Conservation (phyloP, 169 alveolate species). For the Blepharisma undulans region DNA sequence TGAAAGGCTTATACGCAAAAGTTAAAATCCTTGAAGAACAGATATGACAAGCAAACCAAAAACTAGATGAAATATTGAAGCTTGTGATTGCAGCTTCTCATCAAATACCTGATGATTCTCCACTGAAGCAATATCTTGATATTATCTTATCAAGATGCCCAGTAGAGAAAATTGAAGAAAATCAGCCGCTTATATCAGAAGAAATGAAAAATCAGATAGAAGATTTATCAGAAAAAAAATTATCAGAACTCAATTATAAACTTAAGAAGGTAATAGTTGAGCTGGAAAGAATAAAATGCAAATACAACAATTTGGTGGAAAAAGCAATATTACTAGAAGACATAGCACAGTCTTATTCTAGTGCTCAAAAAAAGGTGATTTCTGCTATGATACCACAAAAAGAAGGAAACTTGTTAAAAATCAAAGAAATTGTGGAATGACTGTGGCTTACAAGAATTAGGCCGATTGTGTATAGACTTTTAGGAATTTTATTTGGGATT, state of each 20-base stretch:
- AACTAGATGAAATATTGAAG: slow-evolving; percentile 26
- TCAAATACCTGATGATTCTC: not conserved
- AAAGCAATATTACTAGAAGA: slow-evolving; percentile 20
- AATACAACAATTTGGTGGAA: not conserved
- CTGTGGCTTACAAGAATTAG: slow-evolving; percentile 1
- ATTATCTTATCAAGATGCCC: slow-evolving; percentile 17
- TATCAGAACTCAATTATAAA: slow-evolving; percentile 8
- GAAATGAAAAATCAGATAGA: not conserved
- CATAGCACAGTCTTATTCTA: not conserved
- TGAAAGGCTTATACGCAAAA: not conserved
- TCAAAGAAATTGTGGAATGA: not conserved
- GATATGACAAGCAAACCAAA: not conserved
- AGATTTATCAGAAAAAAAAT: not conserved
- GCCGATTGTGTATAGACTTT: not conserved
- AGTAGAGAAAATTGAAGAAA: not conserved
- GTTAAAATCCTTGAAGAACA: not conserved
- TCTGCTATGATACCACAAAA: not conserved
- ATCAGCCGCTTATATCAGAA: not conserved
- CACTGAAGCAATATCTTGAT: not conserved
- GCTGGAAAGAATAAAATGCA: not conserved
- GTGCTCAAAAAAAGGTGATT: not conserved
- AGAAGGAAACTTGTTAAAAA: not conserved
- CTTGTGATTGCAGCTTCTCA: not conserved
- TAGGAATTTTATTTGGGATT: not conserved
- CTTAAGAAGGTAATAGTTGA: not conserved